phyloP scores from a whole-genome alignment of 1,139 yeast species.

The Yamadazyma buinensis region DNA sequence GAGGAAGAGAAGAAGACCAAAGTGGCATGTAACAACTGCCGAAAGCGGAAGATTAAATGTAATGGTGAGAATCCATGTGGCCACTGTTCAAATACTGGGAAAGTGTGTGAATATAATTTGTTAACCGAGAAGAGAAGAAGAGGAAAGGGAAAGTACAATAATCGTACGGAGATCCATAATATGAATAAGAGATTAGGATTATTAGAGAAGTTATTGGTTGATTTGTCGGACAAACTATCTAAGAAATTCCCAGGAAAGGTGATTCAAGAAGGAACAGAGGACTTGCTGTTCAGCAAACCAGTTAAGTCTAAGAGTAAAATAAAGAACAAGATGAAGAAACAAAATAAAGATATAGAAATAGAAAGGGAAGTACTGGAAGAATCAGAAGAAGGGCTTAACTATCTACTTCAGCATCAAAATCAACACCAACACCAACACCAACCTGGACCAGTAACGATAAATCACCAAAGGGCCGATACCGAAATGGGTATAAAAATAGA shows the following conservation, averaged over 20 bases:
- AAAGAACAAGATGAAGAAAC: background rate
- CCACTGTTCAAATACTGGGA: conserved; percentile 29
- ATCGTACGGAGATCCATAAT: conserved; percentile 13
- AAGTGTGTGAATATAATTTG: conserved; percentile 20
- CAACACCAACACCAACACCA: too few relatives aligned
- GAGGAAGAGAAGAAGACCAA: conserved; percentile 23
- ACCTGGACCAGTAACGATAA: too few relatives aligned
- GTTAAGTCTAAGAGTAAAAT: too few relatives aligned
- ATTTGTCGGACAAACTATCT: conserved; percentile 7
- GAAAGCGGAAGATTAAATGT: conserved; percentile 47
- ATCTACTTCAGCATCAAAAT: too few relatives aligned
- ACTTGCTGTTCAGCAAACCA: too few relatives aligned
- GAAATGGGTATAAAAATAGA: too few relatives aligned
- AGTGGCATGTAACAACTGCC: conserved; percentile 51
- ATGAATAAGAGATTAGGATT: conserved; percentile 17
- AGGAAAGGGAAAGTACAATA: conserved; percentile 16
- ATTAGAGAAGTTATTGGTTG: conserved; percentile 20
- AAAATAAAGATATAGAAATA: too few relatives aligned
- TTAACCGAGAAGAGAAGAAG: conserved; percentile 14
- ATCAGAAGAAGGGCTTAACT: too few relatives aligned
- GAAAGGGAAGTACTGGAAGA: too few relatives aligned
- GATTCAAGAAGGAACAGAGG: background rate
- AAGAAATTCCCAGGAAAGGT: background rate
- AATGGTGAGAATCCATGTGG: conserved; percentile 43
- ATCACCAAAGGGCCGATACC: too few relatives aligned